Evolutionary conservation across 495 filamentous ascomycete genomes (phyloP).

Genomic region (Tuber calosporum): DNA sequence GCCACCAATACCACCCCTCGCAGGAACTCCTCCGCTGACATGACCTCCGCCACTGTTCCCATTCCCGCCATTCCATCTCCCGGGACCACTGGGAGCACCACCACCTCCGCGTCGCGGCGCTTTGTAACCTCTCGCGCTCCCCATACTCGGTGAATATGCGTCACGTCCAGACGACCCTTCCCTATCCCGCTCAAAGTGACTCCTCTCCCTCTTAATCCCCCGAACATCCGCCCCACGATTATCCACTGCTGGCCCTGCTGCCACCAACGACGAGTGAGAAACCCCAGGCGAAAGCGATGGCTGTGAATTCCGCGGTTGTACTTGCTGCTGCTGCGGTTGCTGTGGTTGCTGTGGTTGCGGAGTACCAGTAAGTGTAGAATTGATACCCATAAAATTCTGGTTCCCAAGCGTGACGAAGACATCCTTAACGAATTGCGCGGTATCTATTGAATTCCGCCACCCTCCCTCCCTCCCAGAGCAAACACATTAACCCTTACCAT

Average conservation of each 20-base stretch:
- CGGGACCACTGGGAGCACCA: slow-evolving; percentile 47
- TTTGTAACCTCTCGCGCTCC: slow-evolving; percentile 57
- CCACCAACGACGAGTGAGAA: slow-evolving; percentile 16
- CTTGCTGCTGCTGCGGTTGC: slow-evolving; percentile 20
- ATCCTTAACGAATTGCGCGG: slow-evolving; percentile 71
- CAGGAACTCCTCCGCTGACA: slow-evolving; percentile 27
- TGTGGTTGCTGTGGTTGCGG: slow-evolving; percentile 18
- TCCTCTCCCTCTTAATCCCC: slow-evolving; percentile 43
- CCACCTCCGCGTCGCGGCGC: slow-evolving; percentile 61
- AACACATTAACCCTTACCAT: slow-evolving; percentile 3
- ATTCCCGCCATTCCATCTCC: slow-evolving; percentile 41
- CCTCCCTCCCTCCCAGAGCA: background rate
- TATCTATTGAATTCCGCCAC: slow-evolving; percentile 51
- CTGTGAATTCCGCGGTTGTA: slow-evolving; percentile 41
- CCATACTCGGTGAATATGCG: slow-evolving; percentile 45
- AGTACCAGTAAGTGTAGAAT: slow-evolving; percentile 44
- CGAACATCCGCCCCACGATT: slow-evolving; percentile 53
- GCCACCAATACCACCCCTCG: slow-evolving; percentile 29
- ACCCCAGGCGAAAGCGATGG: slow-evolving; percentile 8
- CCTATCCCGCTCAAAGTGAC: slow-evolving; percentile 44
- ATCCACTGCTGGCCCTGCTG: slow-evolving; percentile 41
- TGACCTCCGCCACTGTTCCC: slow-evolving; percentile 39
- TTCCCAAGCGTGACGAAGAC: slow-evolving; percentile 66
- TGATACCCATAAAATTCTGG: slow-evolving; percentile 55
- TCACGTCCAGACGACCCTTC: slow-evolving; percentile 40